These are phyloP conservation scores for Avena sativa DNA, from an alignment of 176 grass and related monocot genomes.

Conservation along the genomic window DNA sequence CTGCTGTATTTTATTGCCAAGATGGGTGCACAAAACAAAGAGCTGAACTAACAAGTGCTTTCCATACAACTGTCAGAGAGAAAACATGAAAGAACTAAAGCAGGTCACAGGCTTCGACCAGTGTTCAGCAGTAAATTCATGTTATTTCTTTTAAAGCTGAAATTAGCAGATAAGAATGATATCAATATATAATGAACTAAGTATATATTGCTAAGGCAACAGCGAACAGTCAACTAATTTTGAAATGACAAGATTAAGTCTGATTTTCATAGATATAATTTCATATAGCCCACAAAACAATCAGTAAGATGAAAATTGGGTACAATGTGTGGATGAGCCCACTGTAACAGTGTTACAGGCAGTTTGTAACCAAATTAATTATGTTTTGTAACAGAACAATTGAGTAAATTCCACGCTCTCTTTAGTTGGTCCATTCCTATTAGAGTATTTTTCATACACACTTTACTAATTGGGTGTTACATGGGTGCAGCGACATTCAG, in stretches of 20 bases:
- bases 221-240: neutral
- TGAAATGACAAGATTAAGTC: neutral
- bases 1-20: neutral
- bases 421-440: neutral
- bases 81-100: neutral
- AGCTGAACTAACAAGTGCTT: neutral
- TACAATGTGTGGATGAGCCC: neutral
- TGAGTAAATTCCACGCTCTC: neutral
- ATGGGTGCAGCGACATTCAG: neutral
- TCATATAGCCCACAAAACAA: neutral
- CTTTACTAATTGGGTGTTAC: neutral
- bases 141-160: neutral
- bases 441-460: neutral
- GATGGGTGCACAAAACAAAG: neutral
- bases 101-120: neutral
- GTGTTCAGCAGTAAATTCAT: neutral
- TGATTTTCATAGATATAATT: neutral
- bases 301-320: neutral
- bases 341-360: neutral
- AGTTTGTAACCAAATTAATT: slow-evolving; percentile 3
- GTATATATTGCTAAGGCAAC: neutral
- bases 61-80: neutral
- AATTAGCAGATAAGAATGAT: neutral
- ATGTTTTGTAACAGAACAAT: neutral
- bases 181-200: neutral